These are phyloP conservation scores for Gossypium lobatum DNA, from an alignment of 441 rosid genomes.

Conservation along the genomic window DNA sequence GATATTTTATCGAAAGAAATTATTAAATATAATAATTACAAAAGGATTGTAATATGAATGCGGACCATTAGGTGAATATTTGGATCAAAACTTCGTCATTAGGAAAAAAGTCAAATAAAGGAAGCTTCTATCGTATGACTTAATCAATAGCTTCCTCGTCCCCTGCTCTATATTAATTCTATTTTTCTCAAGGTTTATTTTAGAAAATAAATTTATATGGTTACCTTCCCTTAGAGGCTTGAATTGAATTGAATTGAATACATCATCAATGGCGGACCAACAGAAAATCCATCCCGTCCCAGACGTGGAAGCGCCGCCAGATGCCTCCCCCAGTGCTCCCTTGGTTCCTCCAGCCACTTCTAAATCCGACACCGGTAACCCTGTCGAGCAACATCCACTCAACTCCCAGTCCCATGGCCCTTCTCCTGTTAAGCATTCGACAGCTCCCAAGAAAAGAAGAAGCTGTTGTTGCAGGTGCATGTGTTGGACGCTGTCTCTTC, in stretches of 20 bases:
- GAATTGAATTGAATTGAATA: not conserved
- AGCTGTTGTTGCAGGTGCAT: constrained; percentile 50
- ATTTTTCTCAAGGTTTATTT: not conserved
- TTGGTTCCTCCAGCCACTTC: constrained; percentile 41
- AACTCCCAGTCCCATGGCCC: constrained; percentile 21
- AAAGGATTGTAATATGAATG: not conserved
- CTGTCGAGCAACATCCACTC: constrained; percentile 23
- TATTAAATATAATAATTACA: too few relatives aligned
- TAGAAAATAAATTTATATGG: not conserved
- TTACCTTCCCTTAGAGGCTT: not conserved
- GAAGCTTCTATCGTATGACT: constrained; percentile 2
- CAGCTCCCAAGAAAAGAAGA: constrained; percentile 49
- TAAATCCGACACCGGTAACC: constrained; percentile 38
- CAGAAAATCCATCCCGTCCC: constrained; percentile 57
- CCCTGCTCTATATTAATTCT: not conserved
- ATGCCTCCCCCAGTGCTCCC: constrained; percentile 37
- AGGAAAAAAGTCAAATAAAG: not conserved
- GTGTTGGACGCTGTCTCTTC: constrained; percentile 55
- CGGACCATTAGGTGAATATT: not conserved
- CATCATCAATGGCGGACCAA: constrained; percentile 44
- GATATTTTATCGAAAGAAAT: too few relatives aligned
- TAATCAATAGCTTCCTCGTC: not conserved
- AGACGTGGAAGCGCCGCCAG: constrained; percentile 44
- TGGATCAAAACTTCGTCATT: not conserved
- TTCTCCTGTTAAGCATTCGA: constrained; percentile 31